Conservation (phyloP, 495 filamentous ascomycete species). For the Hyaloscypha finlandica region DNA sequence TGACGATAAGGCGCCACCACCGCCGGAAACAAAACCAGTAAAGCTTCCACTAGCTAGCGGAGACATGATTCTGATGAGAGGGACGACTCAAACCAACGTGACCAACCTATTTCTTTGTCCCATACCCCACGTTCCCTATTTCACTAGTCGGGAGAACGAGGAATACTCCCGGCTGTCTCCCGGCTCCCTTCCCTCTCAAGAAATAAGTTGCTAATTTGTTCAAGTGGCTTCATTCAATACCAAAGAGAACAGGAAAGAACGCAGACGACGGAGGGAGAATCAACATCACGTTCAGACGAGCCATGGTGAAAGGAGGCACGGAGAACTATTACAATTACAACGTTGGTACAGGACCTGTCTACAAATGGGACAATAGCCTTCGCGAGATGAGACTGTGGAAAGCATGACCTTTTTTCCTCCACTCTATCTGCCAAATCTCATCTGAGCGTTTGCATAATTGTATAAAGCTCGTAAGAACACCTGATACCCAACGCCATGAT, state of each 20-base stretch:
- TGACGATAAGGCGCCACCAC: conserved; percentile 27
- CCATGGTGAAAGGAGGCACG: conserved; percentile 63
- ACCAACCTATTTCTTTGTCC: no score
- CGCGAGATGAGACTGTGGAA: conserved; percentile 58
- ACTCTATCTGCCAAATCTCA: conserved; percentile 79
- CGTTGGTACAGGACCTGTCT: conserved; percentile 64
- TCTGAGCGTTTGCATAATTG: conserved; percentile 82
- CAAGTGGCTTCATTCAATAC: conserved; percentile 71
- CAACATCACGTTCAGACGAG: conserved; percentile 74
- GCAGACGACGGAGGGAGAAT: conserved; percentile 61
- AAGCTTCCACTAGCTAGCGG: conserved; percentile 63
- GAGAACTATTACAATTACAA: conserved; percentile 70
- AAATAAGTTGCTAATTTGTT: no score
- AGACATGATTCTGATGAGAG: conserved; percentile 74
- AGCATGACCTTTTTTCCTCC: conserved; percentile 2
- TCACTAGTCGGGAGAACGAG: no score
- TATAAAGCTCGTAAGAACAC: conserved; percentile 84
- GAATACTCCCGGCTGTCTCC: no score
- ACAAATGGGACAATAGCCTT: conserved; percentile 57
- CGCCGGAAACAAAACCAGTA: conserved; percentile 43
- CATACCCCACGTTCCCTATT: no score
- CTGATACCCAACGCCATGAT: conserved; percentile 84
- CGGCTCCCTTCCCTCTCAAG: no score
- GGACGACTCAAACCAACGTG: conserved; percentile 60
- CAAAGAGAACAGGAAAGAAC: conserved; percentile 62